A percentile compares a stretch with the other conserved stretches of the same genome.
Conservation (phyloP, 2,329 filamentous ascomycete genomes). For the Monosporascus ibericus region DNA sequence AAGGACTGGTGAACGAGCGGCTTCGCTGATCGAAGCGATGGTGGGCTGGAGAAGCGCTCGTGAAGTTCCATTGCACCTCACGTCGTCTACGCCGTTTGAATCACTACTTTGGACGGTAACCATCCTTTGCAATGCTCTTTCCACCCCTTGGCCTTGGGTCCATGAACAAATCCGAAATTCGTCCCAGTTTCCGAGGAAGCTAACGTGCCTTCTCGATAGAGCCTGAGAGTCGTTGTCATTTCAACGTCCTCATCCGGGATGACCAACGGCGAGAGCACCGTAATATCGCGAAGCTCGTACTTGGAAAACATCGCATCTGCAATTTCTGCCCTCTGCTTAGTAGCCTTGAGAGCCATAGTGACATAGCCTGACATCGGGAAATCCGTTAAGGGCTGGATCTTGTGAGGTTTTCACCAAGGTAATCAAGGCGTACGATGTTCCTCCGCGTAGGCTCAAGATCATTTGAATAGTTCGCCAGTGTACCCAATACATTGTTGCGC, state of each 20-base stretch:
- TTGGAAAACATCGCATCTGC: slow-evolving; percentile 29
- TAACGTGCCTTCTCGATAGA: slow-evolving; percentile 34
- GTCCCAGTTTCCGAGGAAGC: slow-evolving; percentile 42
- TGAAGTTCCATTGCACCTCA: slow-evolving; percentile 22
- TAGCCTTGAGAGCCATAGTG: slow-evolving; percentile 45
- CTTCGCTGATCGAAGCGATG: slow-evolving; percentile 22
- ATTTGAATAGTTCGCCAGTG: slow-evolving; percentile 36
- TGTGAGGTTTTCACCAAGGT: slow-evolving; percentile 52
- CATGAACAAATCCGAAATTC: slow-evolving; percentile 53
- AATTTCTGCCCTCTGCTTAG: slow-evolving; percentile 26
- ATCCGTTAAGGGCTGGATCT: slow-evolving; percentile 49
- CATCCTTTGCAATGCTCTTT: slow-evolving; percentile 52
- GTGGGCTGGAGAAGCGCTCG: slow-evolving; percentile 24
- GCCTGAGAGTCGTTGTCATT: slow-evolving; percentile 40
- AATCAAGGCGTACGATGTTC: slow-evolving; percentile 39
- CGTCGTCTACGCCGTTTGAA: slow-evolving; percentile 34
- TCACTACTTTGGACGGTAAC: slow-evolving; percentile 33
- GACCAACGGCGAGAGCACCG: slow-evolving; percentile 39
- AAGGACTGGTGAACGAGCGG: slow-evolving; percentile 24
- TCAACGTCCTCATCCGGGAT: slow-evolving; percentile 44
- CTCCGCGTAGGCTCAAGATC: slow-evolving; percentile 43
- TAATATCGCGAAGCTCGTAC: slow-evolving; percentile 42
- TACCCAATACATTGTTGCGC: slow-evolving; percentile 41
- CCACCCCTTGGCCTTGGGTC: slow-evolving; percentile 44
- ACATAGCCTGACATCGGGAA: slow-evolving; percentile 50